Conservation (phyloP, 2,329 filamentous ascomycete species). For the Fusarium temperatum region DNA sequence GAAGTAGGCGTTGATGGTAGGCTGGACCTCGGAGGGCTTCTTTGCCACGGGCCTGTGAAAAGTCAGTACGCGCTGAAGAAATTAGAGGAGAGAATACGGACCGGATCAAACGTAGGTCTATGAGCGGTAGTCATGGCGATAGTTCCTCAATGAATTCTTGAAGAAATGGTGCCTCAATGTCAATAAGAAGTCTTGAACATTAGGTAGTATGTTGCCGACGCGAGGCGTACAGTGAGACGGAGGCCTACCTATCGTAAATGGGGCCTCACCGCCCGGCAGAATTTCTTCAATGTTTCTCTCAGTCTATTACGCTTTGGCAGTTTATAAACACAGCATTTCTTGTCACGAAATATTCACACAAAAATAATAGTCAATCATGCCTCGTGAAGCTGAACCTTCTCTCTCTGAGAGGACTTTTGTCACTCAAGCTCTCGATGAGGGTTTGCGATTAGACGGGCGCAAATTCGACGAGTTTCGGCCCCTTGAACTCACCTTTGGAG, state of each 20-base stretch:
- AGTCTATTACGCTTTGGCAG: slow-evolving; percentile 7
- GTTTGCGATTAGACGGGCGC: slow-evolving; percentile 85
- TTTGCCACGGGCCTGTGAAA: slow-evolving; percentile 81
- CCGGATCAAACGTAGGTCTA: slow-evolving; percentile 95
- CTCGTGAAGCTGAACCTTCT: slow-evolving; percentile 90
- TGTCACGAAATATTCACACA: slow-evolving; percentile 11
- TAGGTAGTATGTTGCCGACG: neutral
- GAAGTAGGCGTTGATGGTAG: slow-evolving; percentile 95
- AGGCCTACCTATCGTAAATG: slow-evolving; percentile 2
- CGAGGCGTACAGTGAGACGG: slow-evolving; percentile 5
- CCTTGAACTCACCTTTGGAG: slow-evolving; percentile 82
- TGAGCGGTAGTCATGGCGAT: slow-evolving; percentile 71
- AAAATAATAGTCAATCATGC: slow-evolving; percentile 67
- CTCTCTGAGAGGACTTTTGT: slow-evolving; percentile 90
- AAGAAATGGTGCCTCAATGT: neutral
- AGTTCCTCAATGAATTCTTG: neutral
- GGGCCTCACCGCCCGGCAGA: slow-evolving; percentile 61
- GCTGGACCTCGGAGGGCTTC: slow-evolving; percentile 92
- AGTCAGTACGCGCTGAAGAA: slow-evolving; percentile 37
- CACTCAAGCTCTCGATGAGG: slow-evolving; percentile 80
- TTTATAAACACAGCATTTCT: neutral
- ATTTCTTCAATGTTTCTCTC: slow-evolving; percentile 45
- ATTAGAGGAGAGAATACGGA: slow-evolving; percentile 52
- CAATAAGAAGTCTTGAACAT: neutral
- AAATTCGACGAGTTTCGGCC: slow-evolving; percentile 81